Conservation (phyloP, 139 green algal genomes). For the Ostreobium quekettii region DNA sequence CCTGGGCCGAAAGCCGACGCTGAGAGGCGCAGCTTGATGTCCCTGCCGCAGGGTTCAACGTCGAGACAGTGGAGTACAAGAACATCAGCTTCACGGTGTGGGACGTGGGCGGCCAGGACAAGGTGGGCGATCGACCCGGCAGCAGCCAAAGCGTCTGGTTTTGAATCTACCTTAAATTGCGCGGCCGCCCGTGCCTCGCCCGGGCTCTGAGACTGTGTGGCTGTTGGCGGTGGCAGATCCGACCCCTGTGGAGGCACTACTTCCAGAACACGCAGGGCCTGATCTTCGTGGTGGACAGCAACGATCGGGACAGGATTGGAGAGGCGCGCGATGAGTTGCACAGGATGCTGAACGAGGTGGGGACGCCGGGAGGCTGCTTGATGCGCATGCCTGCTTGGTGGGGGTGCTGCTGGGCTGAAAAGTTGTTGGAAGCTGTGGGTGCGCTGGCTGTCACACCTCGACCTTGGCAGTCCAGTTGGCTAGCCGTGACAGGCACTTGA, state of each 20-base stretch:
- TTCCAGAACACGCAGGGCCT: constrained; percentile 98
- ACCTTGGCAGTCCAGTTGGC: no score
- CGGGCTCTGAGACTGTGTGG: no score
- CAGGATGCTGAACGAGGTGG: constrained; percentile 96
- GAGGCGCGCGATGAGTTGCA: constrained; percentile 97
- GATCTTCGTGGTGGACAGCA: constrained; percentile 98
- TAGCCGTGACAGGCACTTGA: no score
- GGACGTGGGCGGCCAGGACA: constrained; percentile 92
- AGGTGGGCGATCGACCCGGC: no score
- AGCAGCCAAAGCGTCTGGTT: no score
- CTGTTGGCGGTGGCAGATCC: constrained; percentile 34
- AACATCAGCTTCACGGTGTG: constrained; percentile 96
- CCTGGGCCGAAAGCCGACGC: no score
- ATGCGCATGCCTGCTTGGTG: neutral
- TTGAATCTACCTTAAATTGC: no score
- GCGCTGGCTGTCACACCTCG: no score
- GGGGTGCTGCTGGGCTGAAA: neutral
- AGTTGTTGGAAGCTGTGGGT: neutral
- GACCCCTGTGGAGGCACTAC: constrained; percentile 82
- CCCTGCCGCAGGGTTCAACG: constrained; percentile 82
- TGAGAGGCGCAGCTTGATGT: no score
- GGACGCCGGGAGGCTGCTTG: neutral
- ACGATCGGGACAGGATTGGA: constrained; percentile 88
- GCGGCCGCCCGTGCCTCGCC: no score
- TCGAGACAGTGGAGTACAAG: constrained; percentile 97